Percentiles rank a stretch among this genome's conserved stretches.
Evolutionary conservation across 331 rosid species (phyloP).

Genomic region (Malus hybrid): DNA sequence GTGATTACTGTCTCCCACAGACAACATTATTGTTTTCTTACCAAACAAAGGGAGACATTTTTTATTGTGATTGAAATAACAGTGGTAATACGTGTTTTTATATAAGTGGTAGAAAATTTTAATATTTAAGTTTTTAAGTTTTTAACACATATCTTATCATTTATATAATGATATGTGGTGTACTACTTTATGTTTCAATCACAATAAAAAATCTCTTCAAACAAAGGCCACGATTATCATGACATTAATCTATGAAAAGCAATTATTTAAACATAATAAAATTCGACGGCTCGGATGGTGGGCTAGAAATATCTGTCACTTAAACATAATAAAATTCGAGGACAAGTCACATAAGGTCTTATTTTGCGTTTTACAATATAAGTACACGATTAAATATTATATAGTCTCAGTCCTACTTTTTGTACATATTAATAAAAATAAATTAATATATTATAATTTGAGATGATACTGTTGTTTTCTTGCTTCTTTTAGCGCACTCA

Average conservation of each 20-base stretch:
- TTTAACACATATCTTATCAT: too few relatives aligned
- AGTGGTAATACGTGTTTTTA: too few relatives aligned
- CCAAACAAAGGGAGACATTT: neutral
- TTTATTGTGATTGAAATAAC: accelerated
- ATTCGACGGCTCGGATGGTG: conserved; percentile 28
- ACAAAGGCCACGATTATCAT: neutral
- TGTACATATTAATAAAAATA: neutral
- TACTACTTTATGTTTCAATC: too few relatives aligned
- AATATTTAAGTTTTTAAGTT: too few relatives aligned
- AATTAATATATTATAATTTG: too few relatives aligned
- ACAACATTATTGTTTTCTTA: neutral
- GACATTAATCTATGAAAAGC: neutral
- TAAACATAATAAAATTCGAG: neutral
- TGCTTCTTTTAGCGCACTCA: too few relatives aligned
- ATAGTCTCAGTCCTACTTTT: too few relatives aligned
- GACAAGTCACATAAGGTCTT: neutral
- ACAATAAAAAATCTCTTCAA: too few relatives aligned
- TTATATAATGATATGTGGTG: accelerated
- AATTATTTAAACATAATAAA: neutral
- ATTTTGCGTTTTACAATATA: too few relatives aligned
- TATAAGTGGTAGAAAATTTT: accelerated
- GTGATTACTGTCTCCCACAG: neutral
- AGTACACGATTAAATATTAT: neutral
- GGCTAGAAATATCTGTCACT: neutral
- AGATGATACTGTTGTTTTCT: too few relatives aligned